Percentiles rank a stretch among this genome's conserved stretches.
Evolutionary conservation across 805 yeast species (phyloP).

Genomic region (Blastobotrys chiropterorum): DNA sequence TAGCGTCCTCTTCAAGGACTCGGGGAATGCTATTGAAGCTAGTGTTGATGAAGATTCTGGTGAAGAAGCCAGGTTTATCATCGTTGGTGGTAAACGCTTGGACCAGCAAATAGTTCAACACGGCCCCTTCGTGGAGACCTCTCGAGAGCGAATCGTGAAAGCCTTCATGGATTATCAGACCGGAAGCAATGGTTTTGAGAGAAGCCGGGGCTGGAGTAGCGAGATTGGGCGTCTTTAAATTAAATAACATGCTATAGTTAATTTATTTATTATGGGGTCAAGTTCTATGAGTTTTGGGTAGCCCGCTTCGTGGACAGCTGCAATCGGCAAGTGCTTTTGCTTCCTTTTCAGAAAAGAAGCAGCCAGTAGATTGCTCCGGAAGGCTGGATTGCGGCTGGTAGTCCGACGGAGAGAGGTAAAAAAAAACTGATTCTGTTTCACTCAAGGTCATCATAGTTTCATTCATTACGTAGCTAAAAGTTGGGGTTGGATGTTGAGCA

Average conservation of each 20-base stretch:
- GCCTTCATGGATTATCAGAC: conserved; percentile 69
- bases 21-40: conserved; percentile 59
- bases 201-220: conserved; percentile 30
- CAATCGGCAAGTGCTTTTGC: not conserved
- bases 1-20: conserved; percentile 58
- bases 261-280: too few species aligned
- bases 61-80: conserved; percentile 52
- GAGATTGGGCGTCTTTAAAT: conserved; percentile 22
- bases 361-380: not conserved
- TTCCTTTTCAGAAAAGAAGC: not conserved
- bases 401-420: too few species aligned
- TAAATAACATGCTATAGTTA: too few species aligned
- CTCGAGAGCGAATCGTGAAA: conserved; percentile 56
- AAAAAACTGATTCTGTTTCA: too few species aligned
- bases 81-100: conserved; percentile 68
- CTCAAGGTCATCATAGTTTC: too few species aligned
- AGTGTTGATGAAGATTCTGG: conserved; percentile 38
- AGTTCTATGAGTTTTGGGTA: too few species aligned
- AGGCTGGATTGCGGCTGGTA: too few species aligned
- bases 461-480: too few species aligned
- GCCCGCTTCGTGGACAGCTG: not conserved
- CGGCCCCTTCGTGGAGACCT: conserved; percentile 85
- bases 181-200: conserved; percentile 31
- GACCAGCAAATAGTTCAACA: conserved; percentile 77
- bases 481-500: not conserved